Evolutionary conservation across 176 grass and related monocot genomes (phyloP), one percentile per base, ranked within the genome.

Genomic region (Eragrostis nindensis): DNA sequence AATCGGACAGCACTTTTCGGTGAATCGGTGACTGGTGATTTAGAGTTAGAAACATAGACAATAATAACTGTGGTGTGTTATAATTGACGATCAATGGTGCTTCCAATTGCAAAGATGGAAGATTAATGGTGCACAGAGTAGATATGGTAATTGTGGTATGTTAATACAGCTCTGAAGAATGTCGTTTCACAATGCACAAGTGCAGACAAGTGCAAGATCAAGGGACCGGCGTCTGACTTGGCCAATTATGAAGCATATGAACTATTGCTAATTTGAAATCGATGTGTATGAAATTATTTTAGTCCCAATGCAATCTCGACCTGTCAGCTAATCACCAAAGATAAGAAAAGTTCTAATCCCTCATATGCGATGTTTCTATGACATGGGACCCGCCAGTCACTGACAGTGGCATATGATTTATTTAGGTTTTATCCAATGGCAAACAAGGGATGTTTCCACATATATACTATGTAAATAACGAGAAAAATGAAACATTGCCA

Each of bases 401-500:
- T 36, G 1, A 36, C 32, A 36, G 2, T 36, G 32, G 32, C 32
- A n/a, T n/a, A n/a, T n/a, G n/a, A n/a, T n/a, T n/a, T n/a, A n/a
- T n/a, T n/a, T n/a, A n/a, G n/a, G n/a, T n/a, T n/a, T n/a, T n/a
- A n/a, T n/a, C n/a, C n/a, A n/a, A n/a, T n/a, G n/a, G n/a, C n/a
- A n/a, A n/a, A n/a, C n/a, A n/a, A n/a, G n/a, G n/a, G n/a, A n/a
- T n/a, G n/a, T n/a, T n/a, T n/a, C n/a, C n/a, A n/a, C n/a, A n/a
- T n/a, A n/a, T n/a, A n/a, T n/a, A n/a, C n/a, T n/a, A n/a, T n/a
- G n/a, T n/a, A n/a, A n/a, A n/a, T n/a, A n/a, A n/a, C n/a, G n/a
- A n/a, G n/a, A 54, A 71, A 80, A 71, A 24, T 32, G 49, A 74
- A 46, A 76, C 36, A 67, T 44, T 46, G 18, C 26, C 18, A 68